A percentile compares a stretch with the other conserved stretches of the same genome.
These are phyloP conservation scores for Carex arenaria DNA, from an alignment of 202 grass and related monocot species.

Conservation along the genomic window DNA sequence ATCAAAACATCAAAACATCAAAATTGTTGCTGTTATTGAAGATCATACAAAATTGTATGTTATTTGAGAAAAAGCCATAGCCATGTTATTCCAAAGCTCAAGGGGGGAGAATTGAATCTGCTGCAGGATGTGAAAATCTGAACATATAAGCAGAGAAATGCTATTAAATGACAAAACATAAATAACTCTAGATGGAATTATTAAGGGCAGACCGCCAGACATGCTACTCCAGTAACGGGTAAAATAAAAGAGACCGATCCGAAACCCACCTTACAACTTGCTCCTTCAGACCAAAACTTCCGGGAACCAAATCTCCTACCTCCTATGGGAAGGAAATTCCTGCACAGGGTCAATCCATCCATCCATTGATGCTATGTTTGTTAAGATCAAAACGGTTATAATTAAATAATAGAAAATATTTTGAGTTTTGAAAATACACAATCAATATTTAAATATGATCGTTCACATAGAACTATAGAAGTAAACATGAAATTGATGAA, in stretches of 20 bases:
- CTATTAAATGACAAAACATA: background rate
- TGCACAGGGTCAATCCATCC: no score
- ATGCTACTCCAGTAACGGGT: background rate
- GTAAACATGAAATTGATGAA: no score
- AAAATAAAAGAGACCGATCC: background rate
- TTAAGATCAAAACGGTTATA: no score
- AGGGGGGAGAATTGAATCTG: background rate
- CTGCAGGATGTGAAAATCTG: background rate
- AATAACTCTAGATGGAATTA: background rate
- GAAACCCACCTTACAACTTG: background rate
- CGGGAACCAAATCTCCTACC: no score
- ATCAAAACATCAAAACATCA: background rate
- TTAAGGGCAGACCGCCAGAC: background rate
- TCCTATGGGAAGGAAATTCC: no score
- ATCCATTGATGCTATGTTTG: no score
- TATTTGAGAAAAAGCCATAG: background rate
- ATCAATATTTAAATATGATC: no score
- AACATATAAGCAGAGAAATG: background rate
- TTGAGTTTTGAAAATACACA: no score
- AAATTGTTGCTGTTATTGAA: background rate
- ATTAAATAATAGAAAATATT: no score
- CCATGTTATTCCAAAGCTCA: background rate
- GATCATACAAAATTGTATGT: background rate
- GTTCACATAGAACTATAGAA: no score
- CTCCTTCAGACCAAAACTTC: background rate